These are phyloP conservation scores for Persicaria tinctoria DNA, from an alignment of 148 eudicot genomes.

Conservation along the genomic window DNA sequence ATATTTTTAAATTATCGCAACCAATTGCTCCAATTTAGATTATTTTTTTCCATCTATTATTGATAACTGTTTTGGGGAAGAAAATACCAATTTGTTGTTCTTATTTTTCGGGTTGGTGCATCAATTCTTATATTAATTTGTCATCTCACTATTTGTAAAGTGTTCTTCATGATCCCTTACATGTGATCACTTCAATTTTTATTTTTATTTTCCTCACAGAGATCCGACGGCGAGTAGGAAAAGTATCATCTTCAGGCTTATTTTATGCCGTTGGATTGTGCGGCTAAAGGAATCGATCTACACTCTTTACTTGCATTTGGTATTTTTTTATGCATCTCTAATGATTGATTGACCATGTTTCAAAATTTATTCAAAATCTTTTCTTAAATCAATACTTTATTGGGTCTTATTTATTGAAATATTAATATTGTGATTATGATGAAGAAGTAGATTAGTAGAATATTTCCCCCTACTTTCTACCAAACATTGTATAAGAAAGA, in stretches of 20 bases:
- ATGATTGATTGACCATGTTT: constrained; percentile 1
- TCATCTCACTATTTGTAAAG: not conserved
- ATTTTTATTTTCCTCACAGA: not conserved
- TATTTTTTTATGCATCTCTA: not conserved
- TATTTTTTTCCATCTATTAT: not conserved
- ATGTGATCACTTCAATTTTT: not conserved
- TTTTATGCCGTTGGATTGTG: not conserved
- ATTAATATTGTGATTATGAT: not conserved
- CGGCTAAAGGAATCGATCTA: constrained; percentile 2
- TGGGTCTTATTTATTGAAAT: not conserved
- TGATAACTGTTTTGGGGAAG: not conserved
- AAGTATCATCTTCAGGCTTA: not conserved
- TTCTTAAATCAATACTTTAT: not conserved
- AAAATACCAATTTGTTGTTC: not conserved
- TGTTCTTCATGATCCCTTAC: not conserved
- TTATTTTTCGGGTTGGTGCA: too few relatives aligned
- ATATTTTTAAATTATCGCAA: not conserved
- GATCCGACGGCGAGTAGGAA: not conserved
- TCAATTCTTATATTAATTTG: not conserved
- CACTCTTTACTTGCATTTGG: not conserved
- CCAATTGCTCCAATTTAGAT: not conserved
- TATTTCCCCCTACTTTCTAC: not conserved
- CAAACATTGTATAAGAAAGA: not conserved
- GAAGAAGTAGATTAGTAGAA: constrained; percentile 1
- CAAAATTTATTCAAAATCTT: not conserved